Conservation (phyloP, 306 rosid genomes). For the Medicago truncatula region DNA sequence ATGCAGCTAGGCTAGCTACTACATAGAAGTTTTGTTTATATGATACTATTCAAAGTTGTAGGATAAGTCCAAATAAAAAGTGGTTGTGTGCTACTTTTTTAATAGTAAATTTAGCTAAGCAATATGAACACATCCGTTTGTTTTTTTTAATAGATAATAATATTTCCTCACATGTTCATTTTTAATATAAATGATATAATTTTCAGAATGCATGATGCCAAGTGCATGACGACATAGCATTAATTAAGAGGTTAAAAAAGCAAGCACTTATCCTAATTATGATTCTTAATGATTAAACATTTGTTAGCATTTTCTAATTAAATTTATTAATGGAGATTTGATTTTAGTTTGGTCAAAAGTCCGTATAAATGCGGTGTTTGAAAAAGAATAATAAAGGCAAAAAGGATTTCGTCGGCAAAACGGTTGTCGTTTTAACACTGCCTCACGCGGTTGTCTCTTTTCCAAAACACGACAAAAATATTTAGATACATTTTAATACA, state of each 20-base stretch:
- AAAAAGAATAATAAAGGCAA: conserved; percentile 15
- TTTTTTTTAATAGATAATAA: background rate
- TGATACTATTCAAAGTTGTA: conserved; percentile 39
- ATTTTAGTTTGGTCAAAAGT: too few species aligned
- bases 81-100: conserved; percentile 25
- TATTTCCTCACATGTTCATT: background rate
- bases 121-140: conserved; percentile 29
- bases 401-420: conserved; percentile 29
- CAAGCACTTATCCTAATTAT: background rate
- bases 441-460: conserved; percentile 52
- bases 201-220: background rate
- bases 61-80: conserved; percentile 28
- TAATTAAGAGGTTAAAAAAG: conserved; percentile 10
- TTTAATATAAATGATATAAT: background rate
- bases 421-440: conserved; percentile 19
- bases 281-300: background rate
- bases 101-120: conserved; percentile 20
- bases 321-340: too few species aligned
- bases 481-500: background rate
- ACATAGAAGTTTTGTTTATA: conserved; percentile 17
- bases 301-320: too few species aligned
- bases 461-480: background rate
- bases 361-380: background rate
- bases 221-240: conserved; percentile 16
- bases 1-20: background rate